Evolutionary conservation across 2,329 filamentous ascomycete genomes (phyloP).

Genomic region (Aureobasidium zeae): DNA sequence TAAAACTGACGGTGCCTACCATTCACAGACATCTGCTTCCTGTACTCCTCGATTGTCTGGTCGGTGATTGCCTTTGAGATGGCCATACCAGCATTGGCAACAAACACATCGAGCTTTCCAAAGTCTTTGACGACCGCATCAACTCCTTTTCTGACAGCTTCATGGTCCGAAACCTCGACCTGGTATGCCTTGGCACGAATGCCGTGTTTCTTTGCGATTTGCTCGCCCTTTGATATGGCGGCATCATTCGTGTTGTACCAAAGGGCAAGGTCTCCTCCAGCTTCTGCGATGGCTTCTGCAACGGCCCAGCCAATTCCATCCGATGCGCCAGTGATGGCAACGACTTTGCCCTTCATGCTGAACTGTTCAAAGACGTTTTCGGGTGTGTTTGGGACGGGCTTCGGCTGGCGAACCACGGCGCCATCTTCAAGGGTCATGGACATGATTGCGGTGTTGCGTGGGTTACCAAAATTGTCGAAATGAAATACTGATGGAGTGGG

Average conservation of each 20-base stretch:
- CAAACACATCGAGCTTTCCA: constrained; percentile 35
- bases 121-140: constrained; percentile 32
- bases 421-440: constrained; percentile 27
- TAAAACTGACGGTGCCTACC: constrained; percentile 27
- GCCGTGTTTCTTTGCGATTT: constrained; percentile 18
- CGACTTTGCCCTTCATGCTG: constrained; percentile 31
- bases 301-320: constrained; percentile 40
- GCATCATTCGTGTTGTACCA: constrained; percentile 27
- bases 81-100: constrained; percentile 41
- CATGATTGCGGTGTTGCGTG: constrained; percentile 20
- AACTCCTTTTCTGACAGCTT: constrained; percentile 27
- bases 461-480: too few species aligned
- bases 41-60: constrained; percentile 44
- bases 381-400: constrained; percentile 24
- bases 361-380: constrained; percentile 23
- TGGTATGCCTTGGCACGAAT: constrained; percentile 18
- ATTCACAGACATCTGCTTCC: constrained; percentile 46
- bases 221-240: constrained; percentile 15
- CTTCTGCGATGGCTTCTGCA: constrained; percentile 31
- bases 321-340: constrained; percentile 40
- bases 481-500: background rate
- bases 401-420: constrained; percentile 19
- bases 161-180: constrained; percentile 21
- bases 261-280: constrained; percentile 30
- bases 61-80: constrained; percentile 49